Conservation (phyloP, 495 filamentous ascomycete species). For the Glonium stellatum region DNA sequence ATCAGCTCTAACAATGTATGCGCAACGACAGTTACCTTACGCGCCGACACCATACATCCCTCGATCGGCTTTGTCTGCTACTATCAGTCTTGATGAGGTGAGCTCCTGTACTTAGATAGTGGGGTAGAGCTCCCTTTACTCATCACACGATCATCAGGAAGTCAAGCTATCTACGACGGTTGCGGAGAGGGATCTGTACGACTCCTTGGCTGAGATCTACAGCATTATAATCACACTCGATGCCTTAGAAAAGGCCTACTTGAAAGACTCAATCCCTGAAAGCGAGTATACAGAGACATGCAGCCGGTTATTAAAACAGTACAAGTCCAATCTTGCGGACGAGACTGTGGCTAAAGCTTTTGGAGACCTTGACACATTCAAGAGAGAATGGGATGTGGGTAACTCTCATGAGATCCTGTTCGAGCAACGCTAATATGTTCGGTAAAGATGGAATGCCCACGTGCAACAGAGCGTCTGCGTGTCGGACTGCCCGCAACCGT, state of each 20-base stretch:
- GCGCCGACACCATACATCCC: conserved; percentile 87
- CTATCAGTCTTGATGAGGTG: conserved; percentile 89
- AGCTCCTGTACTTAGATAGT: background rate
- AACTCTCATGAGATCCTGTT: background rate
- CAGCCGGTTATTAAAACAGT: conserved; percentile 86
- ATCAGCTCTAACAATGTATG: conserved; percentile 28
- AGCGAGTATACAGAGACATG: conserved; percentile 93
- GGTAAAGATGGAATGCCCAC: conserved; percentile 79
- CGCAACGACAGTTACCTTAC: conserved; percentile 55
- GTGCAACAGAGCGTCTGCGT: conserved; percentile 84
- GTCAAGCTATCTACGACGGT: conserved; percentile 81
- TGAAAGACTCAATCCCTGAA: conserved; percentile 90
- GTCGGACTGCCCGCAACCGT: conserved; percentile 73
- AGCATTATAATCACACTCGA: conserved; percentile 95
- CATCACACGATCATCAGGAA: conserved; percentile 51
- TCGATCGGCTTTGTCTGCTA: conserved; percentile 68
- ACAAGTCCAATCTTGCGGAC: conserved; percentile 85
- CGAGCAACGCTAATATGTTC: conserved; percentile 1
- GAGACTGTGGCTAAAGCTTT: conserved; percentile 78
- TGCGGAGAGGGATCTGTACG: conserved; percentile 84
- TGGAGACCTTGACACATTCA: conserved; percentile 87
- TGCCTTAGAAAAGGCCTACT: conserved; percentile 91
- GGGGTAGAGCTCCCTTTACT: background rate
- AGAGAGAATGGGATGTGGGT: conserved; percentile 81
- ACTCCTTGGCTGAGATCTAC: conserved; percentile 94